Evolutionary conservation across 148 eudicot genomes (phyloP), one percentile per base, ranked within the genome.

Genomic region (Polygonum maritimum): DNA sequence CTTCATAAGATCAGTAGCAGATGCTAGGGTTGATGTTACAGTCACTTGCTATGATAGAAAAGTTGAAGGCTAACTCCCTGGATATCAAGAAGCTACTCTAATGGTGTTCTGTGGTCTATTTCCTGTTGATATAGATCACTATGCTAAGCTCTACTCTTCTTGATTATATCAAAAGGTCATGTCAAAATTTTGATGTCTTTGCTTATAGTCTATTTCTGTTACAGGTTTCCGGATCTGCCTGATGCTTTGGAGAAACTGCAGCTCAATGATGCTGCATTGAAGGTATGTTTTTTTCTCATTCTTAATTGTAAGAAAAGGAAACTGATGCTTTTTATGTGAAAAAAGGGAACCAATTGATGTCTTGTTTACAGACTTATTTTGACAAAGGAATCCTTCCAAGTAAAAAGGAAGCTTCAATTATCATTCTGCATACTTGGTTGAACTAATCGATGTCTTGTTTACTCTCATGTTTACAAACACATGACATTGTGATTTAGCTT

Each of bases 21-120:
- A 95, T 88, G 99, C 99, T 77, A 92, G 97, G 88, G 99, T 95
- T 75, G 99, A 97, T 77, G 99, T 92, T 80, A 95, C 99, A 19
- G 86, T 95, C 80, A 95, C 99, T 47, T 88, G 83, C 80, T 87
- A 87, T 77, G 76, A 79, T 78, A 85, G 88, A 82, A 83, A 81
- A 81, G 97, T 97, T 48, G 92, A 92, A 52, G 80, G 76, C 52
- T 84, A 88, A 77, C 88, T 95, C 73, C 96, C 97, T 75, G 99
- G 99, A 77, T 95, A 95, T 80, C 93, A 89, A 79, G 96, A 95
- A 81, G 87, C 88, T 45, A 95, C 96, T 73, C 97, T 96, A 21
- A 95, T 92, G 99, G 99, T 95, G 80, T 95, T 95, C 83, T 95
- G 99, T 84, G 99, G 99, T 79, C 82, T 95, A 73, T 95, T 95